Evolutionary conservation across 805 yeast genomes (phyloP).

Genomic region (Hagleromyces aurorensis): DNA sequence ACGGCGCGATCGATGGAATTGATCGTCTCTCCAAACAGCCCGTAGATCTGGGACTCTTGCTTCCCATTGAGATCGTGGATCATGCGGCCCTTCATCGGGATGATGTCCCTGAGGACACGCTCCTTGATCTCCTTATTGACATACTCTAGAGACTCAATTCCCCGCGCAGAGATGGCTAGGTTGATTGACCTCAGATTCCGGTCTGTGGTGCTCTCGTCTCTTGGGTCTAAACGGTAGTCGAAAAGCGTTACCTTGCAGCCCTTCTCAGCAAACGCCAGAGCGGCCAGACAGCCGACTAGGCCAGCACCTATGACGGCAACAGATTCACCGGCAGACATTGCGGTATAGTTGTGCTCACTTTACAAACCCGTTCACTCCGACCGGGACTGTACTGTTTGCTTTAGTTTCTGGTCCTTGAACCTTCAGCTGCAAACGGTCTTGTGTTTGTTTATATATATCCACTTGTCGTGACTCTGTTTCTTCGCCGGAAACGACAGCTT

Average conservation of each 20-base stretch:
- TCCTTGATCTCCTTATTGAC: slow-evolving; percentile 54
- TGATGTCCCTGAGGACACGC: slow-evolving; percentile 48
- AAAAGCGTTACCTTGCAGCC: slow-evolving; percentile 68
- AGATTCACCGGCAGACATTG: too few species aligned
- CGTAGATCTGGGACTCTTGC: slow-evolving; percentile 66
- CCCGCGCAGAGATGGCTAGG: slow-evolving; percentile 81
- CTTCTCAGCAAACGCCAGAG: slow-evolving; percentile 65
- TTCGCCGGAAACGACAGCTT: too few species aligned
- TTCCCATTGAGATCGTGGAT: slow-evolving; percentile 62
- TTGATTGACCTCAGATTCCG: slow-evolving; percentile 63
- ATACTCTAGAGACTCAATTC: slow-evolving; percentile 57
- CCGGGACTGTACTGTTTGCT: too few species aligned
- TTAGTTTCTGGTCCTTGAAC: too few species aligned
- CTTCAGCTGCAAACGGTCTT: too few species aligned
- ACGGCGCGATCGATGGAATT: slow-evolving; percentile 75
- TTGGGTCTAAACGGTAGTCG: slow-evolving; percentile 67
- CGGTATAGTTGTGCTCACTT: too few species aligned
- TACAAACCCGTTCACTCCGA: too few species aligned
- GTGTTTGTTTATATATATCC: too few species aligned
- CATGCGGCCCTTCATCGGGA: slow-evolving; percentile 90
- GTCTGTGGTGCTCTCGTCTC: slow-evolving; percentile 31
- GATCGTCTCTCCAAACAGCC: slow-evolving; percentile 73
- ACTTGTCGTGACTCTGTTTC: too few species aligned
- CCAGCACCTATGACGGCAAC: slow-evolving; percentile 83
- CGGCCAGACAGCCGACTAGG: slow-evolving; percentile 77